Evolutionary conservation across 129 eudicot species (phyloP).

Genomic region (Oenanthe sinensis): DNA sequence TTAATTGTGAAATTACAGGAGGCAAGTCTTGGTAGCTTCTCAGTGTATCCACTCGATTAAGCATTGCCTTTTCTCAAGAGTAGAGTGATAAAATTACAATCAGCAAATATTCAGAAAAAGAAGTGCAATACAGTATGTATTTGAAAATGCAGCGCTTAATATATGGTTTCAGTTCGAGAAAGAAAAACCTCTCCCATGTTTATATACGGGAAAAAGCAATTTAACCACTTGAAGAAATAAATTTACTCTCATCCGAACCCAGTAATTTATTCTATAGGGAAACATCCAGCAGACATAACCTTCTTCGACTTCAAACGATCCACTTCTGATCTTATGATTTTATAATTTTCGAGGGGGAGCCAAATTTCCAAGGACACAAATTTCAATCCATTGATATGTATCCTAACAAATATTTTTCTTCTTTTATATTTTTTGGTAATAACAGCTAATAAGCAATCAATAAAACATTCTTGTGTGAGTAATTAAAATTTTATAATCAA

Average conservation of each 20-base stretch:
- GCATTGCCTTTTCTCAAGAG: conserved; percentile 56
- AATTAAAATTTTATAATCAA: too few species aligned
- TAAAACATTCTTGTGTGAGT: background rate
- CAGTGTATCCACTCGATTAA: conserved; percentile 84
- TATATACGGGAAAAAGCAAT: background rate
- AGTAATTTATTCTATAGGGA: background rate
- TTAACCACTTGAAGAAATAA: background rate
- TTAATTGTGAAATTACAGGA: conserved; percentile 41
- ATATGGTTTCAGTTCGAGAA: background rate
- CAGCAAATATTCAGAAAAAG: background rate
- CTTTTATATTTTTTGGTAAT: background rate
- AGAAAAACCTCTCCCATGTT: background rate
- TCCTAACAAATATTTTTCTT: background rate
- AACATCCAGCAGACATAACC: background rate
- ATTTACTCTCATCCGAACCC: background rate
- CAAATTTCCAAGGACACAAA: background rate
- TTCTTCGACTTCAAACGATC: background rate
- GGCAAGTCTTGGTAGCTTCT: conserved; percentile 99
- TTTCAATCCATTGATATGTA: background rate
- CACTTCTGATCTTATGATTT: background rate
- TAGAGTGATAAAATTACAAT: background rate
- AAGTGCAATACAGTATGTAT: background rate
- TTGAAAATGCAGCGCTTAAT: background rate
- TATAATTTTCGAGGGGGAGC: background rate
- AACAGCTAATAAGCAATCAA: background rate